Conservation (phyloP, 768 basidiomycete species). For the Suillus weaverae region DNA sequence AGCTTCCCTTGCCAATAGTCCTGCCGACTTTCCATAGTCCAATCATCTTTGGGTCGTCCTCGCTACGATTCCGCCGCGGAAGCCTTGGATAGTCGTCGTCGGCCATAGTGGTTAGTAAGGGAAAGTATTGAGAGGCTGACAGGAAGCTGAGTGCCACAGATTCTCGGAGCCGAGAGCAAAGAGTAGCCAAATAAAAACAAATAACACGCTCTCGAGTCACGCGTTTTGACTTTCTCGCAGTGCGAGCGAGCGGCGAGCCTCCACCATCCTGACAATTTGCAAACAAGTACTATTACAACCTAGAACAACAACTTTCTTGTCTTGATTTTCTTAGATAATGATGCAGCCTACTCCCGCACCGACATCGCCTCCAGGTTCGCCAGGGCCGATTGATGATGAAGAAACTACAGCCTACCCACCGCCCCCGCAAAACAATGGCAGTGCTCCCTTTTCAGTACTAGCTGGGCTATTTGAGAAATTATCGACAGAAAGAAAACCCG, state of each 20-base stretch:
- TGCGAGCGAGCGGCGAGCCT: neutral
- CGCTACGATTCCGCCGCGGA: constrained; percentile 29
- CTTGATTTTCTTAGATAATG: constrained; percentile 13
- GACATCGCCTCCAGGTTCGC: constrained; percentile 55
- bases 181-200: constrained; percentile 16
- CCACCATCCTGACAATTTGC: neutral
- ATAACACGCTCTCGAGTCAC: constrained; percentile 19
- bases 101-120: constrained; percentile 1
- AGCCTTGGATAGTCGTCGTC: constrained; percentile 28
- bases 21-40: constrained; percentile 84
- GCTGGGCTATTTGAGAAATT: constrained; percentile 75
- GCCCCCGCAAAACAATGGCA: constrained; percentile 66
- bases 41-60: constrained; percentile 62
- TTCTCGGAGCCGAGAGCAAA: neutral
- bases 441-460: constrained; percentile 68
- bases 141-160: neutral
- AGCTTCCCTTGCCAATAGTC: constrained; percentile 80
- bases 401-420: constrained; percentile 43
- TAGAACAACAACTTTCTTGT: neutral
- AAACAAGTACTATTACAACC: neutral
- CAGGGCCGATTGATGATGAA: constrained; percentile 23
- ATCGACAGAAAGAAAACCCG: constrained; percentile 69
- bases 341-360: constrained; percentile 74
- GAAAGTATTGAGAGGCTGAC: neutral
- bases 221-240: constrained; percentile 1